phyloP scores from a whole-genome alignment of 129 eudicot species.

The Heracleum sosnowskyi region DNA sequence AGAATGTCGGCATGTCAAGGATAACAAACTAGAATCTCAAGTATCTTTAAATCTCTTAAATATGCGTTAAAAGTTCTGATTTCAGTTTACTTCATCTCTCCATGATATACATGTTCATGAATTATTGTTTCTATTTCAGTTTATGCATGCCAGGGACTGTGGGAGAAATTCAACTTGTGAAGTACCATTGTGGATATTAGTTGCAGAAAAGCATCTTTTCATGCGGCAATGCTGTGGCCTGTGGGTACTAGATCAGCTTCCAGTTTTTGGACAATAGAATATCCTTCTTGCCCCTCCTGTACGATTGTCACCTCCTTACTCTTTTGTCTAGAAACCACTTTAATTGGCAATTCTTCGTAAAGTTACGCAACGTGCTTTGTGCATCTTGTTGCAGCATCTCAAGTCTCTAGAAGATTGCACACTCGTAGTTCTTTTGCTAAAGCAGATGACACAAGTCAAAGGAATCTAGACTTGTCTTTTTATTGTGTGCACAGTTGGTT shows the following conservation, averaged over 20 bases:
- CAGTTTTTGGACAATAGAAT: not conserved
- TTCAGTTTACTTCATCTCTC: not conserved
- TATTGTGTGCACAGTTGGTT: not conserved
- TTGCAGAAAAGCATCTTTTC: not conserved
- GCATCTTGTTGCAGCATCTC: not conserved
- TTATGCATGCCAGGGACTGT: not conserved
- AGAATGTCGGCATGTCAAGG: not conserved
- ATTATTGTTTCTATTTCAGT: not conserved
- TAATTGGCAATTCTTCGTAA: not conserved
- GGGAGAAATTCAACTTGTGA: not conserved
- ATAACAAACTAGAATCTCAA: not conserved
- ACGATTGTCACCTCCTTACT: not conserved
- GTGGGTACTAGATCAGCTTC: not conserved
- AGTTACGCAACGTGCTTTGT: not conserved
- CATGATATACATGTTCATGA: not conserved
- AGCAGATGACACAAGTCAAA: not conserved
- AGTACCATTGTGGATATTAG: not conserved
- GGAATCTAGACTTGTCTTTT: not conserved
- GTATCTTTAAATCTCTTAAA: not conserved
- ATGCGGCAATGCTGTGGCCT: not conserved
- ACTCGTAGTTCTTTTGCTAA: not conserved
- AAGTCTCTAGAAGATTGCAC: not conserved
- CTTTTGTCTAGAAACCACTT: not conserved
- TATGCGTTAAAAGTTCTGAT: not conserved
- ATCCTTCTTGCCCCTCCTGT: not conserved